A percentile compares a stretch with the other conserved stretches of the same genome.
phyloP scores from a whole-genome alignment of 257 asterid species.

The Nicotiana attenuata region DNA sequence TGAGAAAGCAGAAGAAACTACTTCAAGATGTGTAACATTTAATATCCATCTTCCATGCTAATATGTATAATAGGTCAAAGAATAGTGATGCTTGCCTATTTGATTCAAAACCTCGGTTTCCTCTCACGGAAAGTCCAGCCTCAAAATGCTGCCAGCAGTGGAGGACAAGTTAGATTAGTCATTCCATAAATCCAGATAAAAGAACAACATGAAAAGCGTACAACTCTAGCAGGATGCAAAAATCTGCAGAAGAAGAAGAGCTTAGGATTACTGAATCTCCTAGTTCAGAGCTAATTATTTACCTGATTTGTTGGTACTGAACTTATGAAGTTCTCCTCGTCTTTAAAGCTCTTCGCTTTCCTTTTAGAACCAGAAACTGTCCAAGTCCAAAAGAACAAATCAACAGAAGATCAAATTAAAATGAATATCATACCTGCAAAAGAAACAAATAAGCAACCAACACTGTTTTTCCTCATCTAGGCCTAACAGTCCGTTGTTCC shows the following conservation, averaged over 20 bases:
- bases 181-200: background rate
- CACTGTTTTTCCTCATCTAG: background rate
- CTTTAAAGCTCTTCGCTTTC: conserved; percentile 74
- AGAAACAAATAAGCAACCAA: background rate
- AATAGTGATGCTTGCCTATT: conserved; percentile 43
- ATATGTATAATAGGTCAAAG: background rate
- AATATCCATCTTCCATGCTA: background rate
- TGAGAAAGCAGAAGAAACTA: background rate
- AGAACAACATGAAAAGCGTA: background rate
- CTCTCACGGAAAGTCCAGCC: conserved; percentile 81
- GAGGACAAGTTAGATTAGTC: background rate
- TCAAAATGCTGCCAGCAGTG: conserved; percentile 76
- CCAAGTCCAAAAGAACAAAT: conserved; percentile 8
- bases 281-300: background rate
- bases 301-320: conserved; percentile 93
- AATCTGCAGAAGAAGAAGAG: background rate
- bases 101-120: conserved; percentile 59
- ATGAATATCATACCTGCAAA: background rate
- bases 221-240: background rate
- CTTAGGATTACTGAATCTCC: background rate
- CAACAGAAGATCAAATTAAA: background rate
- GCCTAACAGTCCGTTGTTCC: background rate
- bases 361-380: conserved; percentile 80
- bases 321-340: conserved; percentile 87
- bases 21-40: background rate